Evolutionary conservation across 139 green algal genomes (phyloP).

Genomic region (Tetradesmus obliquus): DNA sequence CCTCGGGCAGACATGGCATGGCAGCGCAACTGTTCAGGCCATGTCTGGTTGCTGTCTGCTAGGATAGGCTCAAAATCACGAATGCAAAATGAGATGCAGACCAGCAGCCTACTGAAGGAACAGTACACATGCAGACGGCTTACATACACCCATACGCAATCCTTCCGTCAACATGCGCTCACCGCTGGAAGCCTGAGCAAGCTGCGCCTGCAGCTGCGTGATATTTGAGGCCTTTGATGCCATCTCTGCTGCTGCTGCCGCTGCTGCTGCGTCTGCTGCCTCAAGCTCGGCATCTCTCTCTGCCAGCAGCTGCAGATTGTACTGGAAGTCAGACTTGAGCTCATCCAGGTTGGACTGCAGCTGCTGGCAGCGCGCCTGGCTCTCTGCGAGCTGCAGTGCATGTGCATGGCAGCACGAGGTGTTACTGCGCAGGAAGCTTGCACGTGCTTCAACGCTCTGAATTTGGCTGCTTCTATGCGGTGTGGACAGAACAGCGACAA

Average conservation of each 20-base stretch:
- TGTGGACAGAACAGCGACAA: no score
- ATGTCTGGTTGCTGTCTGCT: no score
- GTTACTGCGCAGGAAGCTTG: not conserved
- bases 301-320: constrained; percentile 69
- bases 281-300: constrained; percentile 68
- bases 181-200: constrained; percentile 51
- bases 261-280: constrained; percentile 53
- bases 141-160: not conserved
- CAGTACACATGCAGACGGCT: not conserved
- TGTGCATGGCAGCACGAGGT: not conserved
- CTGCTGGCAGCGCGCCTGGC: constrained; percentile 1
- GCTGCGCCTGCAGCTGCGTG: constrained; percentile 44
- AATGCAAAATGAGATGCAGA: no score
- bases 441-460: no score
- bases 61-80: no score
- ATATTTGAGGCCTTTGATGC: constrained; percentile 49
- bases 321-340: constrained; percentile 65
- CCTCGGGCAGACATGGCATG: no score
- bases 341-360: constrained; percentile 57
- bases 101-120: no score
- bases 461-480: no score
- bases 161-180: not conserved
- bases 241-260: constrained; percentile 32
- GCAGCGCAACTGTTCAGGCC: no score
- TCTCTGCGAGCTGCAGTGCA: constrained; percentile 25